Evolutionary conservation across 805 yeast species (phyloP).

Genomic region (Yamadazyma nakazawae): DNA sequence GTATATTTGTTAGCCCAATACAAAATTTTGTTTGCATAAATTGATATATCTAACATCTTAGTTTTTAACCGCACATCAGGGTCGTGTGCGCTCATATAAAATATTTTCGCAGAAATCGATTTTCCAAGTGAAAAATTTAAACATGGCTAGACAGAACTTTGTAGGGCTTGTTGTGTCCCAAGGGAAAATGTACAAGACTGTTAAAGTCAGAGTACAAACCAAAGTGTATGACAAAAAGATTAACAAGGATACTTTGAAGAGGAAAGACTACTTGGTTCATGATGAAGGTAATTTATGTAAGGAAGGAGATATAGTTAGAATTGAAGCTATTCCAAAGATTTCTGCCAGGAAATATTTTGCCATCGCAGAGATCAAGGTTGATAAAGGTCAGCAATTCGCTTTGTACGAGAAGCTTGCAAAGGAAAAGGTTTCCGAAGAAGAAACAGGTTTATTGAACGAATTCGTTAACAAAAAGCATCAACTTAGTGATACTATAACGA

Average conservation of each 20-base stretch:
- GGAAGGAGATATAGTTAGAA: slow-evolving; percentile 94
- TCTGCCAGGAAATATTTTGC: slow-evolving; percentile 83
- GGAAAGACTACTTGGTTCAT: slow-evolving; percentile 86
- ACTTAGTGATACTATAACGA: slow-evolving; percentile 23
- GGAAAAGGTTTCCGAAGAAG: slow-evolving; percentile 63
- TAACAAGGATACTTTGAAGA: slow-evolving; percentile 70
- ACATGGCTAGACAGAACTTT: slow-evolving; percentile 86
- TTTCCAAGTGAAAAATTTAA: slow-evolving; percentile 3
- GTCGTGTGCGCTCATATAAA: neutral
- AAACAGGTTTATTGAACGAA: slow-evolving; percentile 49
- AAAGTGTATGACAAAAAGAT: slow-evolving; percentile 67
- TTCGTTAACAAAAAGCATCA: slow-evolving; percentile 47
- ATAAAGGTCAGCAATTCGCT: slow-evolving; percentile 90
- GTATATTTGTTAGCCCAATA: too few relatives aligned
- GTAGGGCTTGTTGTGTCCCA: slow-evolving; percentile 92
- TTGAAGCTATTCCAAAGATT: slow-evolving; percentile 83
- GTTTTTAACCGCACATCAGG: neutral
- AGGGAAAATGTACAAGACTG: slow-evolving; percentile 94
- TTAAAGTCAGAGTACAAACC: slow-evolving; percentile 84
- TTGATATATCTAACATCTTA: too few relatives aligned
- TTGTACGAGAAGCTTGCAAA: slow-evolving; percentile 73
- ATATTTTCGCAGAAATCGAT: neutral
- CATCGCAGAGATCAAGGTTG: slow-evolving; percentile 83
- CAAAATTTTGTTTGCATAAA: too few relatives aligned
- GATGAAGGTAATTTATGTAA: slow-evolving; percentile 89